Conservation (phyloP, 495 filamentous ascomycete species). For the Aspergillus heteromorphus region DNA sequence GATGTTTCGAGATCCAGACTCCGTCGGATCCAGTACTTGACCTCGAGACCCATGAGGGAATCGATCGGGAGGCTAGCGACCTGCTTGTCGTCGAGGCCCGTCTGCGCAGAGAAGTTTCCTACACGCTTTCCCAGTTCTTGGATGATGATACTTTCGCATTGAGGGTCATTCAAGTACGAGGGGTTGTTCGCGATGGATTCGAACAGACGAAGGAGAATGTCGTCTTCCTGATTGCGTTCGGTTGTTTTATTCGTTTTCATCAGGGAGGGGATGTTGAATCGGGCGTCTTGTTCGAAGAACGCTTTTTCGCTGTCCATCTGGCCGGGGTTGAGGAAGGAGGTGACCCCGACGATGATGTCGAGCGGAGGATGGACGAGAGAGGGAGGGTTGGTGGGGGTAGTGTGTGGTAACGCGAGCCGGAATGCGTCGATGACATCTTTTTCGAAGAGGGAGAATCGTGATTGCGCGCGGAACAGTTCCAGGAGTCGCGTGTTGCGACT, state of each 20-base stretch:
- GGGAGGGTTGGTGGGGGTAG: background rate
- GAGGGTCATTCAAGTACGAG: background rate
- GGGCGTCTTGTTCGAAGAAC: background rate
- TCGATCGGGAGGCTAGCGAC: background rate
- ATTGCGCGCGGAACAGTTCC: background rate
- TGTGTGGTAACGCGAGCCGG: background rate
- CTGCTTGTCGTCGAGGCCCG: background rate
- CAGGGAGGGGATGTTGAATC: background rate
- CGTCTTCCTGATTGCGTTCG: background rate
- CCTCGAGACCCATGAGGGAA: background rate
- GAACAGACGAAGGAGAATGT: background rate
- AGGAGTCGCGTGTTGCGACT: slow-evolving; percentile 12
- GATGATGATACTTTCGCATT: background rate
- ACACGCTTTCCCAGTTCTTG: background rate
- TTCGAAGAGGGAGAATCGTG: background rate
- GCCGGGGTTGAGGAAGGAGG: background rate
- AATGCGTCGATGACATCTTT: background rate
- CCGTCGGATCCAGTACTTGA: background rate
- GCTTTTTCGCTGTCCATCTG: background rate
- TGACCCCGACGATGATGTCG: background rate
- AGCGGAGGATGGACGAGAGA: background rate
- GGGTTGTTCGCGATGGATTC: background rate
- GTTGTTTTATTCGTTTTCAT: background rate
- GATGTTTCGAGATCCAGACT: background rate
- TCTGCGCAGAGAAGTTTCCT: background rate